Evolutionary conservation across 257 asterid species (phyloP).

Genomic region (Ballota nigra): DNA sequence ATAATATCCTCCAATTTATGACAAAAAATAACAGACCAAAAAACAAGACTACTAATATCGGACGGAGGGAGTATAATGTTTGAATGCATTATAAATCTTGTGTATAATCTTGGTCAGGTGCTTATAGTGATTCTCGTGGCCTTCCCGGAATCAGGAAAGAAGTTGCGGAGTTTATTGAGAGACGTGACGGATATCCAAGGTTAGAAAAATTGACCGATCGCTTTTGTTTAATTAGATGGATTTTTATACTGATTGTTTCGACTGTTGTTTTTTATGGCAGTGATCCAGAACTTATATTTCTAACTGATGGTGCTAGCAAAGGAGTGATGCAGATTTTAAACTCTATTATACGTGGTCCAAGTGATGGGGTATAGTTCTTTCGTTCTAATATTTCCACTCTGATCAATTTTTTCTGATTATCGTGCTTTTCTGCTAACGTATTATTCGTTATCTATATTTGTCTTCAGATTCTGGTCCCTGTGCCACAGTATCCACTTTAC

Average conservation of each 20-base stretch:
- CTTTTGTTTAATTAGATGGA: background rate
- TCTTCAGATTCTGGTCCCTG: slow-evolving; percentile 85
- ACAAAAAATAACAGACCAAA: too few relatives aligned
- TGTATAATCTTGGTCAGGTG: slow-evolving; percentile 57
- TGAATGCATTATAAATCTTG: too few relatives aligned
- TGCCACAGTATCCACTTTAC: slow-evolving; percentile 97
- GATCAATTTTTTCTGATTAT: background rate
- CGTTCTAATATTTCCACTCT: background rate
- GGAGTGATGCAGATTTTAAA: slow-evolving; percentile 96
- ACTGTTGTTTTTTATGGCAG: slow-evolving; percentile 44
- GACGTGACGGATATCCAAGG: slow-evolving; percentile 99
- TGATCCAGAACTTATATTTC: slow-evolving; percentile 93
- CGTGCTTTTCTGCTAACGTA: background rate
- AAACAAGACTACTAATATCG: too few relatives aligned
- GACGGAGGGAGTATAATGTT: too few relatives aligned
- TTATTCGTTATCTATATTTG: slow-evolving; percentile 12
- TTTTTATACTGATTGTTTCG: slow-evolving; percentile 24
- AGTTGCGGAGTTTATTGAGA: slow-evolving; percentile 90
- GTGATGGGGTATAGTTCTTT: slow-evolving; percentile 67
- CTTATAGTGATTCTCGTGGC: slow-evolving; percentile 98
- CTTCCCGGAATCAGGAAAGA: slow-evolving; percentile 93
- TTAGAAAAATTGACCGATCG: slow-evolving; percentile 21
- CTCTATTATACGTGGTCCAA: slow-evolving; percentile 54
- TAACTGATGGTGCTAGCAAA: slow-evolving; percentile 99
- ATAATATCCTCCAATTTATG: too few relatives aligned